Evolutionary conservation across 306 rosid species (phyloP).

Genomic region (Trichosanthes truncata): DNA sequence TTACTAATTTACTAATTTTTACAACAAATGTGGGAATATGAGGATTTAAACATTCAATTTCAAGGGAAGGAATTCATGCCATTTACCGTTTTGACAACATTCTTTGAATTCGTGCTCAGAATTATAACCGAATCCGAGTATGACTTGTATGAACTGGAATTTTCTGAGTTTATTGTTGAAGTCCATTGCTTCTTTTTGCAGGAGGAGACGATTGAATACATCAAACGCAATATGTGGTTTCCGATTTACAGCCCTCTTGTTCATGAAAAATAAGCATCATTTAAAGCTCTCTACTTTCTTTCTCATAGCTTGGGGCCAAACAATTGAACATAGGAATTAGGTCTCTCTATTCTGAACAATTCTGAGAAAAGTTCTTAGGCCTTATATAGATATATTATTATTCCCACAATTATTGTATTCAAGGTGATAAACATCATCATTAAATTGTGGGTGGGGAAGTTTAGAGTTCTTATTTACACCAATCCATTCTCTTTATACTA

Average conservation of each 20-base stretch:
- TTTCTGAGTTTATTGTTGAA: not conserved
- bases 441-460: not conserved
- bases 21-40: too few species aligned
- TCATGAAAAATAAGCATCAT: constrained; percentile 44
- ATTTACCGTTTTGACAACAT: too few species aligned
- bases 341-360: not conserved
- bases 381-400: not conserved
- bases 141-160: not conserved
- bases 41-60: too few species aligned
- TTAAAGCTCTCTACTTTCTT: not conserved
- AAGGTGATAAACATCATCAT: not conserved
- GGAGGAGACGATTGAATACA: constrained; percentile 56
- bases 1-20: too few species aligned
- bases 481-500: not conserved
- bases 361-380: not conserved
- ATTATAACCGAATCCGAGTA: too few species aligned
- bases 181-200: constrained; percentile 27
- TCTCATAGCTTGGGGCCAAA: not conserved
- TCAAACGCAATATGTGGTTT: constrained; percentile 64
- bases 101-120: too few species aligned
- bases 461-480: not conserved
- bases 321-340: not conserved
- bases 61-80: too few species aligned
- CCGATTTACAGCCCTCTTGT: constrained; percentile 79
- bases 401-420: not conserved